phyloP scores from a whole-genome alignment of 805 yeast genomes.

The Sugiyamaella marilandica region DNA sequence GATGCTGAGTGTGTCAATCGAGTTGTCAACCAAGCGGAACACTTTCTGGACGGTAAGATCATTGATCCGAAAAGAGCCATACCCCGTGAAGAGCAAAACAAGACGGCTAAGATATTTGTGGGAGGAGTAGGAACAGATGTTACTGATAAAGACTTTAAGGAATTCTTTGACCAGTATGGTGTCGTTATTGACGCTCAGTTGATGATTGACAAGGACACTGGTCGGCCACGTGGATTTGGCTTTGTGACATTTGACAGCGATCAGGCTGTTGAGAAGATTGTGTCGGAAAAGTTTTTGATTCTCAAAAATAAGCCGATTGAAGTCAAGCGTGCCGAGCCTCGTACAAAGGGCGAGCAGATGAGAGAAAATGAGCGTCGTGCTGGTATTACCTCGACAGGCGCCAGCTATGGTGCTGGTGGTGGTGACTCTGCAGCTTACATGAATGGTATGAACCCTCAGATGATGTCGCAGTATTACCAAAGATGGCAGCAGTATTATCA shows the following conservation, averaged over 20 bases:
- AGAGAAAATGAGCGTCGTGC: conserved; percentile 14
- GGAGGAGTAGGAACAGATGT: conserved; percentile 96
- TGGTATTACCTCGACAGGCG: neutral
- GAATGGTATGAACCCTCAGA: conserved; percentile 37
- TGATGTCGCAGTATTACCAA: conserved; percentile 41
- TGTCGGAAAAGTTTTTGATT: conserved; percentile 72
- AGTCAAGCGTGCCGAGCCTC: conserved; percentile 43
- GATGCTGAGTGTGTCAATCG: conserved; percentile 78
- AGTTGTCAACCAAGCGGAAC: conserved; percentile 72
- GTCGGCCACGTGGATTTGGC: conserved; percentile 95
- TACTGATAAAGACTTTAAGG: conserved; percentile 83
- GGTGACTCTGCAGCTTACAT: conserved; percentile 13
- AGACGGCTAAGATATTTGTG: conserved; percentile 92
- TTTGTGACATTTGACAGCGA: conserved; percentile 94
- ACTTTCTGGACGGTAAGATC: conserved; percentile 88
- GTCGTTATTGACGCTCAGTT: conserved; percentile 91
- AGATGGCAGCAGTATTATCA: conserved; percentile 38
- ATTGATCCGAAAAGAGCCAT: conserved; percentile 97
- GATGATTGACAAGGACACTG: conserved; percentile 96
- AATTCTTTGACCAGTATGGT: conserved; percentile 82
- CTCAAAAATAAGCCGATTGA: conserved; percentile 69
- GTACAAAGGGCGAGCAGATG: conserved; percentile 26
- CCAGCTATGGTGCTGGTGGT: neutral
- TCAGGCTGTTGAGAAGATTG: conserved; percentile 85
- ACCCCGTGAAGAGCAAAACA: conserved; percentile 95